Evolutionary conservation across 495 filamentous ascomycete species (phyloP).

Genomic region (Elaphomyces granulatus): DNA sequence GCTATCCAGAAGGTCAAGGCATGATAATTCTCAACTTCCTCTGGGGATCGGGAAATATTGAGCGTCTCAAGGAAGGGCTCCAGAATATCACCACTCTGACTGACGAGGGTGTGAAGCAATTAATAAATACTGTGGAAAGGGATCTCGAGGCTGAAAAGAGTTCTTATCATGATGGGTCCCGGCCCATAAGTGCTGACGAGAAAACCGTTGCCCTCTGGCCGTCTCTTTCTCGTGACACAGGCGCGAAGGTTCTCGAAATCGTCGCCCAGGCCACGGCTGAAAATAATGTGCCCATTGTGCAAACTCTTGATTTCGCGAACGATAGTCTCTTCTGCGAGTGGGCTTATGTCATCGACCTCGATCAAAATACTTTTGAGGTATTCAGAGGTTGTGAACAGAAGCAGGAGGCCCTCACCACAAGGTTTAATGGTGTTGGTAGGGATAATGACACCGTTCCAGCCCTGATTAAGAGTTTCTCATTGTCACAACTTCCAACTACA

Average conservation of each 20-base stretch:
- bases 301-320: not conserved
- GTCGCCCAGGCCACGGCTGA: conserved; percentile 1
- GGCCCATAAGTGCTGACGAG: too few species aligned
- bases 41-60: conserved; percentile 5
- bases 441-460: conserved; percentile 1
- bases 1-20: conserved; percentile 9
- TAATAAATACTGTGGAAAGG: not conserved
- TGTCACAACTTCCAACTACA: not conserved
- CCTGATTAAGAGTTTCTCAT: conserved; percentile 1
- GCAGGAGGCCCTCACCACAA: not conserved
- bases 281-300: not conserved
- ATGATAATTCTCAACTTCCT: conserved; percentile 6
- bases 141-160: too few species aligned
- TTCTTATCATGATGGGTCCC: too few species aligned
- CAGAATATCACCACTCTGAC: conserved; percentile 3
- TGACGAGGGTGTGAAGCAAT: conserved; percentile 1
- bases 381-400: conserved; percentile 1
- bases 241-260: conserved; percentile 4
- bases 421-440: not conserved
- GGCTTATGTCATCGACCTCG: conserved; percentile 6
- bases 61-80: conserved; percentile 6
- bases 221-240: conserved; percentile 3
- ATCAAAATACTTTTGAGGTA: conserved; percentile 4
- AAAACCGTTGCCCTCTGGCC: not conserved
- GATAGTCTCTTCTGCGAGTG: conserved; percentile 6